Percentiles rank a stretch among this genome's conserved stretches.
Conservation (phyloP, 1,284 basidiomycete species). For the Tetrapyrgos nigripes region DNA sequence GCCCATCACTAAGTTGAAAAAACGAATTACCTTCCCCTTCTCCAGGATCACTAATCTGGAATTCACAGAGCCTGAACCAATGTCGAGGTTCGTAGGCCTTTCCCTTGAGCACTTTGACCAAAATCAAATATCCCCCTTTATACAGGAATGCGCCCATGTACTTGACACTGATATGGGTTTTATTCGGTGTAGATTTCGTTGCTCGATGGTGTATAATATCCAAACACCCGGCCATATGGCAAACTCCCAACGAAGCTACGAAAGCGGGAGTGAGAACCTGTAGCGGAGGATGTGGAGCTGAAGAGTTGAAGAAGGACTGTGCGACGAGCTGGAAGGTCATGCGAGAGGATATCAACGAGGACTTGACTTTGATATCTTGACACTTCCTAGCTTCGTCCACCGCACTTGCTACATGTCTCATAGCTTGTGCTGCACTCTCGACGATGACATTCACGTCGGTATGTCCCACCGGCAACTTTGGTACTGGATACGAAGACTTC, state of each 20-base stretch:
- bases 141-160: slow-evolving; percentile 92
- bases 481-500: slow-evolving; percentile 28
- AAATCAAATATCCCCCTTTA: slow-evolving; percentile 80
- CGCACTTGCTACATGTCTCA: slow-evolving; percentile 63
- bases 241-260: slow-evolving; percentile 73
- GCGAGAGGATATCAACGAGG: slow-evolving; percentile 73
- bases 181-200: slow-evolving; percentile 39
- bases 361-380: slow-evolving; percentile 72
- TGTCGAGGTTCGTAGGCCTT: slow-evolving; percentile 85
- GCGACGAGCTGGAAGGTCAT: slow-evolving; percentile 48
- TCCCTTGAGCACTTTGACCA: slow-evolving; percentile 85
- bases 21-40: slow-evolving; percentile 67
- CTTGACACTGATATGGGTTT: slow-evolving; percentile 72
- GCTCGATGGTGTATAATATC: slow-evolving; percentile 80
- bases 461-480: slow-evolving; percentile 24
- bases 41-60: slow-evolving; percentile 73
- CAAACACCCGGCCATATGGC: slow-evolving; percentile 80
- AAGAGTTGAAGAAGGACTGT: slow-evolving; percentile 32
- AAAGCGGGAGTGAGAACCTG: slow-evolving; percentile 57
- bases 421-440: slow-evolving; percentile 61
- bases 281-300: slow-evolving; percentile 28
- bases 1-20: slow-evolving; percentile 11
- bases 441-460: slow-evolving; percentile 50
- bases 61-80: slow-evolving; percentile 82
- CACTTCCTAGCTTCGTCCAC: slow-evolving; percentile 70